Base-by-base conservation (phyloP, 495 filamentous ascomycete genomes). In the Penicillium samsonianum region DNA sequence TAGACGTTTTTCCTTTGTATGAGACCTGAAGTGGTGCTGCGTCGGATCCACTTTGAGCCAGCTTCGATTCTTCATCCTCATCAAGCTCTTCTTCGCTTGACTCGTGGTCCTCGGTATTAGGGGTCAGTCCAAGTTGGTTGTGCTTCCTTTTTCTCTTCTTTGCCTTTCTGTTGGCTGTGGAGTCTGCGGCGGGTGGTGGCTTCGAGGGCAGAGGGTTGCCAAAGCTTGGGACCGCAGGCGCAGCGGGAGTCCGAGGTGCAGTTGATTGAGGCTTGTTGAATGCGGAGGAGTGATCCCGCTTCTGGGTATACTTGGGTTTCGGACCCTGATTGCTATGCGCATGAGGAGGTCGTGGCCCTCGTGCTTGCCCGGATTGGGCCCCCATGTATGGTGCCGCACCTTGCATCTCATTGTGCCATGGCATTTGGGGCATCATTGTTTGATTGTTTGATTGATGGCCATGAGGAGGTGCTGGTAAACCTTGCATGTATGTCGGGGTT, bases 91-190 rank as follows among this genome's bases (percentile, higher is more conserved):
- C 85, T 37, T 78, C 77, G 50, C 86, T 89, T 1, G 83, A 85
- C 61, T 90, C 88, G 53, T 89, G 84, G 26, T 85, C 83, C 40
- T 87, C 85, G n/a, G 80, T 80, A 37, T 84, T 84, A 12, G 89
- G 91, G 2, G 88, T 92, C 52, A 96, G 69, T 19, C 91, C 91
- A 9, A 96, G 82, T 30, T 88, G 86, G 48, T 94, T 92, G 42
- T 86, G 85, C 66, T 84, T 86, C 45, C 87, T 77, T 78, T 89
- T 89, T 77, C 89, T 90, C 69, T 92, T 93, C 73, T 87, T 88
- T 23, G 71, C 68, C 58, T 80, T 80, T n/a, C 69, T 65, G 7
- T 33, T 44, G 19, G 7, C 11, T 4, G 67, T 55, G 5, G 59
- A 57, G 42, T 74, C 72, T 14, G 63, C 71, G n/a, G 72, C 71